Evolutionary conservation across 495 filamentous ascomycete genomes (phyloP).

Genomic region (Xylaria telfairii): DNA sequence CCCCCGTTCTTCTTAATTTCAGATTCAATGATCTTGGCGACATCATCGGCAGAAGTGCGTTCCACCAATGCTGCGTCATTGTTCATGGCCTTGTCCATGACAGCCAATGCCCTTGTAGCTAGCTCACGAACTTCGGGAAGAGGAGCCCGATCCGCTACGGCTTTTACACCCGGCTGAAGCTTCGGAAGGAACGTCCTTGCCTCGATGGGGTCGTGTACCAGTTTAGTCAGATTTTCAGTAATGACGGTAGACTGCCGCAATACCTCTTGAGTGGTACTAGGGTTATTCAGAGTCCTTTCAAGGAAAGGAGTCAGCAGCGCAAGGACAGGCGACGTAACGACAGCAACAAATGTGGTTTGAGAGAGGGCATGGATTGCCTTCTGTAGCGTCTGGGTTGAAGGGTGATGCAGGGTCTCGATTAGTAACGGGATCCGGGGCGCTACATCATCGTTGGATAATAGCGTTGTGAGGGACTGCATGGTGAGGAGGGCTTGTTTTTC

Average conservation of each 20-base stretch:
- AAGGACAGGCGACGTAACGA: slow-evolving; percentile 96
- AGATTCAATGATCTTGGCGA: slow-evolving; percentile 73
- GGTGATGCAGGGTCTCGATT: slow-evolving; percentile 93
- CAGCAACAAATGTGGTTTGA: slow-evolving; percentile 97
- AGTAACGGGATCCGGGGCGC: slow-evolving; percentile 90
- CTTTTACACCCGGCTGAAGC: slow-evolving; percentile 91
- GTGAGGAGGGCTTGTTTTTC: slow-evolving; percentile 87
- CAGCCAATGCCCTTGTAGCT: slow-evolving; percentile 77
- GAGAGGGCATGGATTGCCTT: slow-evolving; percentile 97
- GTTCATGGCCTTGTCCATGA: slow-evolving; percentile 94
- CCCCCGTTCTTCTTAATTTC: slow-evolving; percentile 74
- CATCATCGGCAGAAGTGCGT: slow-evolving; percentile 74
- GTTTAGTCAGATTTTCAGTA: slow-evolving; percentile 98
- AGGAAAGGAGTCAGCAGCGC: slow-evolving; percentile 96
- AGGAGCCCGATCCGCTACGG: slow-evolving; percentile 83
- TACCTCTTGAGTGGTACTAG: slow-evolving; percentile 90
- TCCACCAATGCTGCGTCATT: slow-evolving; percentile 71
- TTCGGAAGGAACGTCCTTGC: slow-evolving; percentile 95
- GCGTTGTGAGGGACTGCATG: slow-evolving; percentile 87
- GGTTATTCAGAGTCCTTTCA: slow-evolving; percentile 89
- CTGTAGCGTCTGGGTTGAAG: slow-evolving; percentile 83
- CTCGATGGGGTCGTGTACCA: slow-evolving; percentile 97
- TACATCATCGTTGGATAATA: slow-evolving; percentile 97
- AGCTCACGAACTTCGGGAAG: slow-evolving; percentile 94
- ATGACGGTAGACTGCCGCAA: slow-evolving; percentile 95